Evolutionary conservation across 202 grass and related monocot species (phyloP).

Genomic region (Zoysia matrella): DNA sequence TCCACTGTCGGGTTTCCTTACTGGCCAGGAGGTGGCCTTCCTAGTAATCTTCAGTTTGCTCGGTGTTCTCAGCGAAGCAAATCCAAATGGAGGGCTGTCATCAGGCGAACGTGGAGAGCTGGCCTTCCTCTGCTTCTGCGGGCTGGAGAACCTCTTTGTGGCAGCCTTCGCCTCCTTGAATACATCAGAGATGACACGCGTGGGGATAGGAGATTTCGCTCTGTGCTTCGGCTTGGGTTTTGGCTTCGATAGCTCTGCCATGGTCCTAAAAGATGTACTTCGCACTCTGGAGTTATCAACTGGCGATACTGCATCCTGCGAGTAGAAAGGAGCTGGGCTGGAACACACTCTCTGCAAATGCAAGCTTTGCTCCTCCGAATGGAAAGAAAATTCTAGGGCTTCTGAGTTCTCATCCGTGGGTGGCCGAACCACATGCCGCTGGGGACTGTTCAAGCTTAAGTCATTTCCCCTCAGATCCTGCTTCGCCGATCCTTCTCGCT

Average conservation of each 20-base stretch:
- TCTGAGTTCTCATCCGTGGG: neutral
- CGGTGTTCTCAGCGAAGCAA: conserved; percentile 36
- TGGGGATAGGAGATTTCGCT: conserved; percentile 69
- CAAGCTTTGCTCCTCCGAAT: conserved; percentile 59
- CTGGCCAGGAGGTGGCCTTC: conserved; percentile 59
- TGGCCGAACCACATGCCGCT: neutral
- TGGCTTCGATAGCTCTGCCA: conserved; percentile 28
- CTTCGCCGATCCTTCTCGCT: conserved; percentile 26
- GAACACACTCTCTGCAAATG: conserved; percentile 60
- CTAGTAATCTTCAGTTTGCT: conserved; percentile 38
- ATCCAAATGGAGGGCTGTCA: conserved; percentile 40
- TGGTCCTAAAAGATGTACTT: conserved; percentile 24
- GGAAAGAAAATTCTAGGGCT: conserved; percentile 68
- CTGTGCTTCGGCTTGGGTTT: conserved; percentile 55
- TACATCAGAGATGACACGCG: conserved; percentile 65
- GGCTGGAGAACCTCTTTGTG: conserved; percentile 84
- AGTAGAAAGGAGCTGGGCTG: conserved; percentile 53
- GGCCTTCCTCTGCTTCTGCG: conserved; percentile 63
- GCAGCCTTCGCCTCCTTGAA: conserved; percentile 81
- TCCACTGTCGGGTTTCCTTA: conserved; percentile 45
- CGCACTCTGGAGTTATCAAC: conserved; percentile 11
- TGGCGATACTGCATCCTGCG: neutral
- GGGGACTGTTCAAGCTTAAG: conserved; percentile 38
- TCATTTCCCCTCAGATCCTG: neutral
- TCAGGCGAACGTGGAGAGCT: conserved; percentile 26